Base-by-base conservation (phyloP, 179 eudicot genomes). In the Beta corolliflora region DNA sequence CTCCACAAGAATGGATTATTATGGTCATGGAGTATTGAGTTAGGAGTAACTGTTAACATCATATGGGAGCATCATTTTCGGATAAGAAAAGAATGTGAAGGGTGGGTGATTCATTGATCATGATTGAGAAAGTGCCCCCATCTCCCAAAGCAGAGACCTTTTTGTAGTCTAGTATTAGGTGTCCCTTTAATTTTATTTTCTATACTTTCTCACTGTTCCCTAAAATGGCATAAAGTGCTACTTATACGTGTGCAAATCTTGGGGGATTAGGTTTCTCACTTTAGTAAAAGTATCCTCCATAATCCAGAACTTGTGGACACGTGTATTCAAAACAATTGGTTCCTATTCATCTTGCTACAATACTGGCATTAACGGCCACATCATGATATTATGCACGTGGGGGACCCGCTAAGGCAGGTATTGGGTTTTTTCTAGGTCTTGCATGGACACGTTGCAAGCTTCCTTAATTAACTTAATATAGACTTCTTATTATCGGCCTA, bases 121-220 rank as follows among this genome's bases (percentile, higher is more conserved):
- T 72, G 41, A 72, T 71, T 25, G 25, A 73, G n/a, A 55, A 54
- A 73, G 63, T 29, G 25, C 25, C 58, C 55, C 36, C 16, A 70
- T n/a, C 25, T 70, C 74, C 29, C 55, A 70, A 70, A 70, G 9
- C 74, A 70, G 46, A 70, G 9, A 29, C 29, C 36, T 14, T 73
- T 36, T 73, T 73, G 77, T 73, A 54, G 9, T 29, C 19, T 55
- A 29, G 77, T 54, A 73, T 73, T 61, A 73, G 77, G 77, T 73
- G 77, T 73, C 77, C 77, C 76, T 29, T 52, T 72, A 50, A 10
- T 23, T 10, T 5, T 73, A 9, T 53, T 23, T 23, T 48, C 8
- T 23, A 73, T 5, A 54, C 45, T 3, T 54, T 54, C 63, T 14
- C 7, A 73, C 10, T 29, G 76, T 73, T 55, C 63, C 64, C 77